phyloP scores from a whole-genome alignment of 2,329 filamentous ascomycete species.

The Colletotrichum liriopes region DNA sequence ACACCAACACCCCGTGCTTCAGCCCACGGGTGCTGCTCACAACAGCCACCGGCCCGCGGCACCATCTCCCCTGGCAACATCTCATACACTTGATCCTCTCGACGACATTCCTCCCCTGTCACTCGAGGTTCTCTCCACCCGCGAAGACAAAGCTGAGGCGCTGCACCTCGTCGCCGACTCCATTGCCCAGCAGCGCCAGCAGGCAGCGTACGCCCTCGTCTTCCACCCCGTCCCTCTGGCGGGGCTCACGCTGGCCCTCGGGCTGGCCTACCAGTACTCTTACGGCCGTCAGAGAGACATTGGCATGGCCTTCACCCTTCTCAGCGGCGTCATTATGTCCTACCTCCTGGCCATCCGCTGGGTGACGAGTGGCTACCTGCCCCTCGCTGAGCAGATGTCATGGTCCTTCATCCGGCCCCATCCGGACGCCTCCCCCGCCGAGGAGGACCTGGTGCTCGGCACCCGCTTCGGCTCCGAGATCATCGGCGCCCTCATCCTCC shows the following conservation, averaged over 20 bases:
- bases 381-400: constrained; percentile 72
- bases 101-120: constrained; percentile 75
- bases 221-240: constrained; percentile 72
- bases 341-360: constrained; percentile 75
- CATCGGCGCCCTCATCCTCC: constrained; percentile 80
- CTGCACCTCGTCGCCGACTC: constrained; percentile 85
- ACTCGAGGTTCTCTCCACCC: constrained; percentile 69
- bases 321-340: constrained; percentile 74
- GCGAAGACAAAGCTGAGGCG: constrained; percentile 76
- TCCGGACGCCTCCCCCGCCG: constrained; percentile 48
- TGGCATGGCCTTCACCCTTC: constrained; percentile 70
- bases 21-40: constrained; percentile 56
- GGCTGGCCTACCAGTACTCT: constrained; percentile 62
- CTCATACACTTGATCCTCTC: constrained; percentile 56
- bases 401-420: constrained; percentile 73
- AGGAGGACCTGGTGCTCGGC: constrained; percentile 74
- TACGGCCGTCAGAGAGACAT: constrained; percentile 65
- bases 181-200: constrained; percentile 85
- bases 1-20: constrained; percentile 75
- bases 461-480: constrained; percentile 78
- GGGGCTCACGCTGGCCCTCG: constrained; percentile 61
- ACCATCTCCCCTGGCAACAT: constrained; percentile 56
- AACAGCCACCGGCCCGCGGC: constrained; percentile 55
- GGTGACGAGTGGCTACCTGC: constrained; percentile 73
- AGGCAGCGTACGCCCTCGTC: constrained; percentile 74